Conservation (phyloP, 306 rosid species). For the Astragalus membranaceus region DNA sequence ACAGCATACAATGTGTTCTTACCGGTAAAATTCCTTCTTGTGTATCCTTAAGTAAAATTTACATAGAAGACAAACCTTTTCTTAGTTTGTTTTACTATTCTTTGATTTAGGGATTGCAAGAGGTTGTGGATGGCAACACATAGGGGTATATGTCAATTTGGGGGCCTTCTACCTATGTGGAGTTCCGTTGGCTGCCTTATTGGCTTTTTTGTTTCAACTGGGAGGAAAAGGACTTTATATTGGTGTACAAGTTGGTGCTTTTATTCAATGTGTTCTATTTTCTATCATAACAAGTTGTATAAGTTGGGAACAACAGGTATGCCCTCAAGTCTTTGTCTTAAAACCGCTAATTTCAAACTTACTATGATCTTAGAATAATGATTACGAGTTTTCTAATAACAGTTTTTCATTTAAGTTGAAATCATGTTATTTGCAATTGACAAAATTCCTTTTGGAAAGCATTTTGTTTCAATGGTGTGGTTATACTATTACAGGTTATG, state of each 20-base stretch:
- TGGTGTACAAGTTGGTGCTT: slow-evolving; percentile 53
- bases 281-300: slow-evolving; percentile 36
- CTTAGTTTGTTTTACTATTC: not conserved
- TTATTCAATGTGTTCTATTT: slow-evolving; percentile 42
- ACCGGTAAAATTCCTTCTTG: slow-evolving; percentile 35
- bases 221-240: slow-evolving; percentile 72
- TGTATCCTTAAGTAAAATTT: not conserved
- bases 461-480: not conserved
- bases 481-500: not conserved
- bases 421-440: not conserved
- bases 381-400: no score
- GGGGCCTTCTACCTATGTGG: slow-evolving; percentile 81
- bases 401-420: no score
- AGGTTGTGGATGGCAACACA: slow-evolving; percentile 78
- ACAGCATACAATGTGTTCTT: slow-evolving; percentile 56
- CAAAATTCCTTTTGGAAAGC: not conserved
- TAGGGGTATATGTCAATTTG: slow-evolving; percentile 60
- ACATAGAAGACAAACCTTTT: not conserved
- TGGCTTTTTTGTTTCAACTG: slow-evolving; percentile 47
- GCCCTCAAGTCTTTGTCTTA: not conserved
- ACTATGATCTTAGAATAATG: no score
- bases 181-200: slow-evolving; percentile 46
- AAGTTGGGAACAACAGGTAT: slow-evolving; percentile 59
- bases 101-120: slow-evolving; percentile 48
- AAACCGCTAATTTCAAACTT: no score